Conservation (phyloP, 2,329 filamentous ascomycete species). For the Stagonosporopsis vannaccii region DNA sequence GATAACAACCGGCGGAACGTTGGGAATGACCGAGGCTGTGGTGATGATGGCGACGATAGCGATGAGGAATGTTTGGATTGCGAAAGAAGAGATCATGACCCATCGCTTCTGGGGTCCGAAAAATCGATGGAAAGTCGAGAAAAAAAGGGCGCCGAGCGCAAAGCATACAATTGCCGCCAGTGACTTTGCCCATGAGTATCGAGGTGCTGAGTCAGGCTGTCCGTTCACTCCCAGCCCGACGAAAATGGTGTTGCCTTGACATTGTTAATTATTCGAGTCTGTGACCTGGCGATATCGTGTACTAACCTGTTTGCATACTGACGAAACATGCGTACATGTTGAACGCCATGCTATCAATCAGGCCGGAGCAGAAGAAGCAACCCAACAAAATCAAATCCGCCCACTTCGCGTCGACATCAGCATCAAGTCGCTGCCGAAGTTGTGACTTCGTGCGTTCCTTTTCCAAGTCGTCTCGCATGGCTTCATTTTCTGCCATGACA, state of each 20-base stretch:
- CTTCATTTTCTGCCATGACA: conserved; percentile 3
- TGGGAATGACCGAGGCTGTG: conserved; percentile 51
- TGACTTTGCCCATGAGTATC: conserved; percentile 33
- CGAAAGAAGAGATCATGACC: conserved; percentile 58
- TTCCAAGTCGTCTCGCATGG: conserved; percentile 1
- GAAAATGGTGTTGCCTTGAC: conserved; percentile 68
- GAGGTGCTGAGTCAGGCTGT: conserved; percentile 57
- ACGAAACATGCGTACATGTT: conserved; percentile 60
- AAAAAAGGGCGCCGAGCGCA: conserved; percentile 52
- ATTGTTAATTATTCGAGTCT: not conserved
- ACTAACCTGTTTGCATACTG: conserved; percentile 60
- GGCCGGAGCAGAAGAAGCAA: conserved; percentile 56
- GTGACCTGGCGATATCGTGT: not conserved
- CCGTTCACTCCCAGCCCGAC: conserved; percentile 65
- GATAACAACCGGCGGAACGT: conserved; percentile 30
- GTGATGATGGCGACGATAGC: conserved; percentile 60
- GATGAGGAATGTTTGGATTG: conserved; percentile 59
- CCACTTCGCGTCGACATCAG: conserved; percentile 23
- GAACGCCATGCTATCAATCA: conserved; percentile 58
- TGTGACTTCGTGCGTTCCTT: conserved; percentile 12
- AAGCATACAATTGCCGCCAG: conserved; percentile 58
- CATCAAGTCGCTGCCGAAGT: conserved; percentile 16
- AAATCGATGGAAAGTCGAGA: conserved; percentile 64
- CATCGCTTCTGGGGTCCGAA: conserved; percentile 60
- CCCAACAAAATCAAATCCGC: conserved; percentile 47